These are phyloP conservation scores for Phytophthora aleatoria DNA, from an alignment of 352 stramenopile species.

Conservation along the genomic window DNA sequence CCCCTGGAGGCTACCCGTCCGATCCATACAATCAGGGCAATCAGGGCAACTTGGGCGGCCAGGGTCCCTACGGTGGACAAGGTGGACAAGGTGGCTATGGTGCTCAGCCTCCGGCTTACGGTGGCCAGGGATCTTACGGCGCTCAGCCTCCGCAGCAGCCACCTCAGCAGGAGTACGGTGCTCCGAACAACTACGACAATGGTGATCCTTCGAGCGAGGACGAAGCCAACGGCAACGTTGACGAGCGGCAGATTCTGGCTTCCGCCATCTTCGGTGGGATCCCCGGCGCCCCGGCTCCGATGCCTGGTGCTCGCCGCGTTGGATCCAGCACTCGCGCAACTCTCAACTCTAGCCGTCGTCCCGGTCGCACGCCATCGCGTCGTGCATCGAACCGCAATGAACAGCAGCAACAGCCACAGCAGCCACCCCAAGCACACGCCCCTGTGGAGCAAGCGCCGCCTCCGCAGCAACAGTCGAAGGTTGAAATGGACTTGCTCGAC, in stretches of 20 bases:
- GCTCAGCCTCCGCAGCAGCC: constrained; percentile 34
- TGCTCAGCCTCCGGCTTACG: constrained; percentile 42
- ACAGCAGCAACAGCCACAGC: constrained; percentile 37
- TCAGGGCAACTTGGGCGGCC: constrained; percentile 27
- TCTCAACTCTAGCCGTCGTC: constrained; percentile 37
- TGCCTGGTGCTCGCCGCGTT: constrained; percentile 45
- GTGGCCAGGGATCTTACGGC: constrained; percentile 40
- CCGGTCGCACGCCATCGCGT: constrained; percentile 26
- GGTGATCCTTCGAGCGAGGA: constrained; percentile 50
- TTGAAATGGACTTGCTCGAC: constrained; percentile 84
- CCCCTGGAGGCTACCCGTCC: constrained; percentile 38
- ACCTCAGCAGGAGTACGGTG: constrained; percentile 53
- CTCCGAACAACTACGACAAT: constrained; percentile 49
- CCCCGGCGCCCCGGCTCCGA: constrained; percentile 62
- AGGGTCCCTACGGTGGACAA: constrained; percentile 39
- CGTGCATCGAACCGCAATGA: constrained; percentile 48
- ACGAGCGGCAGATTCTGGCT: constrained; percentile 90
- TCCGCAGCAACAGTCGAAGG: constrained; percentile 44
- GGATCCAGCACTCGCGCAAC: constrained; percentile 31
- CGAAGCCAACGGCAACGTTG: constrained; percentile 40
- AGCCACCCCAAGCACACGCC: constrained; percentile 34
- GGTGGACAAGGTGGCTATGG: constrained; percentile 42
- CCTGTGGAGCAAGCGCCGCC: constrained; percentile 38
- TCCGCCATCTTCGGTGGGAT: constrained; percentile 97
- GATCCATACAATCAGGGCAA: constrained; percentile 45